Conservation (phyloP, 768 basidiomycete genomes). For the Chalciporus piperatus region DNA sequence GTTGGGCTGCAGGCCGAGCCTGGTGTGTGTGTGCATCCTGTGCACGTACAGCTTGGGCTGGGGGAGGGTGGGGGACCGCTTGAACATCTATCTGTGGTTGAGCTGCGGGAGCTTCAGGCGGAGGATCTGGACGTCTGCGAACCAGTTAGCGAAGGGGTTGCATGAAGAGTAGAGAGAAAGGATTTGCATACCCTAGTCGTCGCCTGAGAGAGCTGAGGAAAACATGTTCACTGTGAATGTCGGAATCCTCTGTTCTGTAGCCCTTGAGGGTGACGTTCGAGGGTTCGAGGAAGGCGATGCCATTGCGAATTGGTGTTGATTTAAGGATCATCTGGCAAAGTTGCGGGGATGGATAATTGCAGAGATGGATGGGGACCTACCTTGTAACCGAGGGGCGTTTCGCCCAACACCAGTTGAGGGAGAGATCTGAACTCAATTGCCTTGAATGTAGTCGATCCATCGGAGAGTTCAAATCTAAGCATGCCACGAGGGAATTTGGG, state of each 20-base stretch:
- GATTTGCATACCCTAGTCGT: constrained; percentile 61
- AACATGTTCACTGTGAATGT: constrained; percentile 50
- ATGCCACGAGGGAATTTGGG: constrained; percentile 82
- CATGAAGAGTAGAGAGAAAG: background rate
- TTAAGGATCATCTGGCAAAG: constrained; percentile 60
- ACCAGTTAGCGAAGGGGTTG: background rate
- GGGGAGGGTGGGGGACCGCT: constrained; percentile 9
- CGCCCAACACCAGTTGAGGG: constrained; percentile 64
- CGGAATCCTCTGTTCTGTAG: constrained; percentile 61
- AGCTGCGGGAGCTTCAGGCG: constrained; percentile 10
- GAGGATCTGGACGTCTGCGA: constrained; percentile 27
- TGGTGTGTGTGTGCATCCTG: constrained; percentile 12
- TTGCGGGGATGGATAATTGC: background rate
- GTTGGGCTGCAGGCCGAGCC: constrained; percentile 1
- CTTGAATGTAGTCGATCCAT: constrained; percentile 64
- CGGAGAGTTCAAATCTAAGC: constrained; percentile 72
- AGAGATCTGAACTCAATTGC: constrained; percentile 80
- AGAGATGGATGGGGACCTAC: constrained; percentile 35
- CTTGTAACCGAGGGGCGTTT: constrained; percentile 82
- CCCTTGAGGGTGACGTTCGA: constrained; percentile 58
- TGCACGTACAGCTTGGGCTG: constrained; percentile 17
- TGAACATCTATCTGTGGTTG: constrained; percentile 10
- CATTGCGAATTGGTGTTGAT: constrained; percentile 63
- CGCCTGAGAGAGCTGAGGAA: constrained; percentile 61
- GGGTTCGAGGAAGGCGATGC: constrained; percentile 78